These are phyloP conservation scores for Suhomyces bribrorum DNA, from an alignment of 1,139 yeast species.

Conservation along the genomic window DNA sequence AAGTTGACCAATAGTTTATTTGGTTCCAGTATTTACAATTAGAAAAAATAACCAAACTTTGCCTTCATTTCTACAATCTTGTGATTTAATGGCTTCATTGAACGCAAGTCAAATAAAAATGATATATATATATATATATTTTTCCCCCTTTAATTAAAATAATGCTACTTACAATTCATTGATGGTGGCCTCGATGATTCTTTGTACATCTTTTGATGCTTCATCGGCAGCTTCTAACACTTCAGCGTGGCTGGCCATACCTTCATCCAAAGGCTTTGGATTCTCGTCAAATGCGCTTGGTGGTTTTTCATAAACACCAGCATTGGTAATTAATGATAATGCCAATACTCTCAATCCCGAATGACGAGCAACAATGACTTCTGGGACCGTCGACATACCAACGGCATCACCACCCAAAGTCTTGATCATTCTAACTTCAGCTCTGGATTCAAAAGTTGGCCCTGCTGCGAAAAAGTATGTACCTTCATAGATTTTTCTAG, in stretches of 20 bases:
- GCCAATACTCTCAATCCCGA: constrained; percentile 81
- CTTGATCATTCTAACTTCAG: constrained; percentile 80
- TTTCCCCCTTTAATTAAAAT: background rate
- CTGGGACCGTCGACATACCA: constrained; percentile 98
- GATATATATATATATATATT: background rate
- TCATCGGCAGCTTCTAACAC: constrained; percentile 79
- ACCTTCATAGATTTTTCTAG: constrained; percentile 79
- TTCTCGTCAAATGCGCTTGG: constrained; percentile 66
- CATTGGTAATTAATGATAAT: constrained; percentile 81
- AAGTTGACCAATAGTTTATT: constrained; percentile 66
- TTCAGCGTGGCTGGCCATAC: constrained; percentile 88
- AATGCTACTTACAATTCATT: constrained; percentile 35
- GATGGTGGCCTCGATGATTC: constrained; percentile 64
- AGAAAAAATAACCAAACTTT: background rate
- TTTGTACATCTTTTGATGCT: constrained; percentile 81
- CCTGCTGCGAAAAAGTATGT: constrained; percentile 85
- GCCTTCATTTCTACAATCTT: constrained; percentile 12
- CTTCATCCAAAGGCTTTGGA: constrained; percentile 59
- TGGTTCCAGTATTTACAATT: background rate
- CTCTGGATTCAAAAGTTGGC: constrained; percentile 91
- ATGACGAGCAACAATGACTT: constrained; percentile 90
- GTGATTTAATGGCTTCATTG: constrained; percentile 14
- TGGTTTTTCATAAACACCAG: constrained; percentile 73
- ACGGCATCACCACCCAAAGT: constrained; percentile 88
- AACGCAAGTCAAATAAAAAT: constrained; percentile 6